phyloP scores from a whole-genome alignment of 768 basidiomycete genomes.

The Russula abietina region DNA sequence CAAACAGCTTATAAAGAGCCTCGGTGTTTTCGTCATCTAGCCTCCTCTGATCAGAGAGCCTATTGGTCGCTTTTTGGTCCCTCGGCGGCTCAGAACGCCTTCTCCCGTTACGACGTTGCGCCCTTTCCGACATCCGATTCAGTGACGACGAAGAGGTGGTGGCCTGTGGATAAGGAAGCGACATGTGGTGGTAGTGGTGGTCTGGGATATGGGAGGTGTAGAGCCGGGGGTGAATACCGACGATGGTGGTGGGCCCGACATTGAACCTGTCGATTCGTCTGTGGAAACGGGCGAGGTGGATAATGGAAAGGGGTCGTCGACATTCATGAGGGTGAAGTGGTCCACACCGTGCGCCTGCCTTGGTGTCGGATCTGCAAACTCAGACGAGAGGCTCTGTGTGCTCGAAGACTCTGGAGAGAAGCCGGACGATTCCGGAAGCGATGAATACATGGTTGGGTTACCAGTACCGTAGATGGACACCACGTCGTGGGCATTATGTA shows the following conservation, averaged over 20 bases:
- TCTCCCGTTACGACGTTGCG: not conserved
- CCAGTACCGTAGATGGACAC: not conserved
- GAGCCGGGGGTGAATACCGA: not conserved
- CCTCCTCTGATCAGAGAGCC: slow-evolving; percentile 5
- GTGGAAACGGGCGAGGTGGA: not conserved
- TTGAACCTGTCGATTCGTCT: not conserved
- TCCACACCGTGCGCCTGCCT: not conserved
- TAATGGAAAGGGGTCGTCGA: not conserved
- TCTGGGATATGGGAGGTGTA: not conserved
- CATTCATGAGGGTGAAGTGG: not conserved
- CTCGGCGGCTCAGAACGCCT: not conserved
- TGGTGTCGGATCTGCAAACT: not conserved
- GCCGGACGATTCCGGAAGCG: not conserved
- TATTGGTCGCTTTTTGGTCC: slow-evolving; percentile 4
- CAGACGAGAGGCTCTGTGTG: not conserved
- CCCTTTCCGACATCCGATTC: not conserved
- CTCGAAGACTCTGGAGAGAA: not conserved
- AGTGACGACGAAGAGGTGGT: not conserved
- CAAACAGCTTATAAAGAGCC: slow-evolving; percentile 5
- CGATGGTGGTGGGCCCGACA: not conserved
- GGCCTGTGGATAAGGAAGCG: not conserved
- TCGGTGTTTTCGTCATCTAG: slow-evolving; percentile 1
- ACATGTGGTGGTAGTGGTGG: not conserved
- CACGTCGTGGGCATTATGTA: not conserved
- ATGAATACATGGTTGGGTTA: not conserved